Base-by-base conservation (phyloP, 179 eudicot species). In the Kewa caespitosa region DNA sequence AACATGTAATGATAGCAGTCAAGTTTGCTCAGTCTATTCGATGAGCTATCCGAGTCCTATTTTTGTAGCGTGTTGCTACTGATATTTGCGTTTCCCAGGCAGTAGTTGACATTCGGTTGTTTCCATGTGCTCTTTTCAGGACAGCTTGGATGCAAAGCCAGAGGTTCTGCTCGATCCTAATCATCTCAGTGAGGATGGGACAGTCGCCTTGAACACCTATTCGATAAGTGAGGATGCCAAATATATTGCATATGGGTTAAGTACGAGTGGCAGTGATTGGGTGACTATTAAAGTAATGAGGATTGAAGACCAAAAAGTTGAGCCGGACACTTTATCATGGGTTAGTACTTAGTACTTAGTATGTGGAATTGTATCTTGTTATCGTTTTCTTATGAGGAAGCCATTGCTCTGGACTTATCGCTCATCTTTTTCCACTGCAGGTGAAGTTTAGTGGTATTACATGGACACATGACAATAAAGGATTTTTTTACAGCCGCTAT, bases 241-340 rank as follows among this genome's bases (percentile, higher is more conserved):
- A 78, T 90, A 85, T 81, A 77, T 95, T 78, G 98, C 92, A 4
- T 95, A 95, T 82, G 93, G 85, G 57, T 88, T 90, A 81, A 91
- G 99, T 87, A 82, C 89, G 37, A 95, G 97, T 81, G 99, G 99
- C 54, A 95, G 99, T 80, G 99, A 95, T 79, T 95, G 99, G 99
- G 91, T 95, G 38, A 91, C 94, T 23, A 86, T 95, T 64, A 93
- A 91, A 87, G 97, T 93, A 46, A 90, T 89, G 92, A 80, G 78
- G 57, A 73, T 93, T 75, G 96, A 93, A 33, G 93, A 89, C 67
- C 90, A 78, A 78, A 78, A 23, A 13, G 83, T 83, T 38, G 90
- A 87, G 86, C 85, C 94, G 73, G 99, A 95, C 83, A 89, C 87
- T 42, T 60, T 95, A 81, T 89, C 91, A 71, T 93, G 98, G 99